Evolutionary conservation across 352 stramenopile species (phyloP).

Genomic region (Pythium guiyangense): DNA sequence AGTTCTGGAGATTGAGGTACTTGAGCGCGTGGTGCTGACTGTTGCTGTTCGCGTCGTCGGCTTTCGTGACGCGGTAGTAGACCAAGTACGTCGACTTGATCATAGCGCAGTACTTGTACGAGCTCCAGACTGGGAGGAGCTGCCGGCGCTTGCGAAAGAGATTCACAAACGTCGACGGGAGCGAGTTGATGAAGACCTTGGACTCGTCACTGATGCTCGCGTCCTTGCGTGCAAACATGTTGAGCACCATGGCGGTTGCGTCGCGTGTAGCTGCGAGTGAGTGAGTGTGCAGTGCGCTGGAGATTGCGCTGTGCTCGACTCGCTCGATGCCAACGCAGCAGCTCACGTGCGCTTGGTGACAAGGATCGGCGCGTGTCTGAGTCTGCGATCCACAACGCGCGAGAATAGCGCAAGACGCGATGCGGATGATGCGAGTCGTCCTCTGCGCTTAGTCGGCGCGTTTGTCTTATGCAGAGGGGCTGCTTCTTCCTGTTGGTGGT

Average conservation of each 20-base stretch:
- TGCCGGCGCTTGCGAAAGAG: slow-evolving; percentile 83
- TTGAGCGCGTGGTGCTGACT: slow-evolving; percentile 30
- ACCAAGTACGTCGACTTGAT: slow-evolving; percentile 86
- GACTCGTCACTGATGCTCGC: slow-evolving; percentile 66
- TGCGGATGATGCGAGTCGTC: no score
- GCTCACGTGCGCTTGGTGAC: background rate
- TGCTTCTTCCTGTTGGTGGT: no score
- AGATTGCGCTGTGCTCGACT: background rate
- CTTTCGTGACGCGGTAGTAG: slow-evolving; percentile 73
- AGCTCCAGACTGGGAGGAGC: slow-evolving; percentile 77
- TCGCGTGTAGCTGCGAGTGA: background rate
- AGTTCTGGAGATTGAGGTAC: slow-evolving; percentile 77
- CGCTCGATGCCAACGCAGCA: background rate
- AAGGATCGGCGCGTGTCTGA: background rate
- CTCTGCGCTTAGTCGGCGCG: no score
- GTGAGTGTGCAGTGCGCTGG: background rate
- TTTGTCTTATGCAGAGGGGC: no score
- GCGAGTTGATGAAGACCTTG: slow-evolving; percentile 80
- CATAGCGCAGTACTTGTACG: slow-evolving; percentile 82
- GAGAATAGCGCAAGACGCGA: no score
- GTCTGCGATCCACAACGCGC: background rate
- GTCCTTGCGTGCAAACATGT: slow-evolving; percentile 76
- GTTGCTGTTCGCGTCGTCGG: slow-evolving; percentile 30
- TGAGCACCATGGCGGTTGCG: slow-evolving; percentile 54
- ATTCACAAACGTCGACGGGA: slow-evolving; percentile 80